Conservation (phyloP, 139 green algal genomes). For the Desmodesmus armatus region DNA sequence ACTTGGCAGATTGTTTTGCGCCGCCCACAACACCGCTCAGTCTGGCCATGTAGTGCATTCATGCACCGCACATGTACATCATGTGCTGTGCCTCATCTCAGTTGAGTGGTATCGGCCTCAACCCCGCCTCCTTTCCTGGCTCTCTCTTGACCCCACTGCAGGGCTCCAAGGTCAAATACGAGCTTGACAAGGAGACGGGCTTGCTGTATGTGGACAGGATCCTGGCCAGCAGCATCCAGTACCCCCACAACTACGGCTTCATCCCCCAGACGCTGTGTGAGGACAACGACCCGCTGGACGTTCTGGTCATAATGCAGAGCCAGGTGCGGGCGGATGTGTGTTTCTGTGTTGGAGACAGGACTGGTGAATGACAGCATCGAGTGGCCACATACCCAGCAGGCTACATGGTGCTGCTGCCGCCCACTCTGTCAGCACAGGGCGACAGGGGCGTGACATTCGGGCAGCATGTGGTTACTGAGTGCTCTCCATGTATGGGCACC, state of each 20-base stretch:
- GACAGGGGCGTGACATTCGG: too few species aligned
- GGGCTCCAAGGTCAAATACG: conserved; percentile 87
- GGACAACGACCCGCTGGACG: conserved; percentile 89
- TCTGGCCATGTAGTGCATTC: background rate
- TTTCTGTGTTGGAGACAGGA: background rate
- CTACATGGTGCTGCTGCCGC: background rate
- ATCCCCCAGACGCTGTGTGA: conserved; percentile 89
- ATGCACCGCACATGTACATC: too few species aligned
- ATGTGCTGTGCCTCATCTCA: too few species aligned
- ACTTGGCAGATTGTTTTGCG: too few species aligned
- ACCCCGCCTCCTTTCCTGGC: background rate
- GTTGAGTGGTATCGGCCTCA: too few species aligned
- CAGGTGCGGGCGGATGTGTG: background rate
- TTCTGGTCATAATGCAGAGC: conserved; percentile 86
- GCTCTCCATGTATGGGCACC: too few species aligned
- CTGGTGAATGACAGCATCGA: too few species aligned
- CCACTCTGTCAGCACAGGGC: too few species aligned
- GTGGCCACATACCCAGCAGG: too few species aligned
- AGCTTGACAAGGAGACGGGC: conserved; percentile 87
- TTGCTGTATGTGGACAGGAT: conserved; percentile 84
- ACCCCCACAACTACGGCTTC: conserved; percentile 92
- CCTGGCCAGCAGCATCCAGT: conserved; percentile 88
- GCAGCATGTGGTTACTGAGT: too few species aligned
- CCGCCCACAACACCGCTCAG: too few species aligned
- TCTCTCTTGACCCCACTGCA: conserved; percentile 35